Evolutionary conservation across 495 filamentous ascomycete species (phyloP).

Genomic region (Xylaria longipes): DNA sequence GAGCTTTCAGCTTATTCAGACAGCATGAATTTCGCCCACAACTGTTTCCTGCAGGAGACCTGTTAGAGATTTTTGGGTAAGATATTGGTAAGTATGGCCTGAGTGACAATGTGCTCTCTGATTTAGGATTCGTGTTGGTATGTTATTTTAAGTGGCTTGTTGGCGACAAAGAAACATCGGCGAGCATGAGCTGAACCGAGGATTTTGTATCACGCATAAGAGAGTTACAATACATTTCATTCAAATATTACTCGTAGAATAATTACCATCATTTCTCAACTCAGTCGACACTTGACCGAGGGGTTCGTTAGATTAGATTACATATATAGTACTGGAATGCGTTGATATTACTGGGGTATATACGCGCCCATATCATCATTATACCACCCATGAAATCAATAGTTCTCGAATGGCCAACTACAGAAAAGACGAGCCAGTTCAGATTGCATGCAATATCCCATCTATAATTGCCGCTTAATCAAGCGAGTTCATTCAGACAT

Average conservation of each 20-base stretch:
- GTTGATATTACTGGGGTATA: neutral
- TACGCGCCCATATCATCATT: conserved; percentile 17
- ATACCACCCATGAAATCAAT: neutral
- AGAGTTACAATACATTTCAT: neutral
- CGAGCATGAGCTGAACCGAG: neutral
- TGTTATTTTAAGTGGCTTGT: neutral
- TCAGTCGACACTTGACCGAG: neutral
- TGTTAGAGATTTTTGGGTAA: too few species aligned
- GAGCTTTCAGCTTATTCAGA: too few species aligned
- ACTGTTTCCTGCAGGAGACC: too few species aligned
- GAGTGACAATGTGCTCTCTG: too few species aligned
- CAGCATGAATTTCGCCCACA: too few species aligned
- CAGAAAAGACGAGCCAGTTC: neutral
- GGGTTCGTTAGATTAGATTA: neutral
- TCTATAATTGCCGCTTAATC: neutral
- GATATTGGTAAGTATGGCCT: too few species aligned
- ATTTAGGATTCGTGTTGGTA: too few species aligned
- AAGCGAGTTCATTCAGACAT: neutral
- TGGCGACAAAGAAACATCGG: neutral
- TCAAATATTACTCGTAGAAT: neutral
- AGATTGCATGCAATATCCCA: neutral
- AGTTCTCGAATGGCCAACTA: neutral
- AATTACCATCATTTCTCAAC: neutral
- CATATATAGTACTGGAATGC: neutral
- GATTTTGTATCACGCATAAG: neutral